These are phyloP conservation scores for Comarum palustre DNA, from an alignment of 306 rosid species.

Conservation along the genomic window DNA sequence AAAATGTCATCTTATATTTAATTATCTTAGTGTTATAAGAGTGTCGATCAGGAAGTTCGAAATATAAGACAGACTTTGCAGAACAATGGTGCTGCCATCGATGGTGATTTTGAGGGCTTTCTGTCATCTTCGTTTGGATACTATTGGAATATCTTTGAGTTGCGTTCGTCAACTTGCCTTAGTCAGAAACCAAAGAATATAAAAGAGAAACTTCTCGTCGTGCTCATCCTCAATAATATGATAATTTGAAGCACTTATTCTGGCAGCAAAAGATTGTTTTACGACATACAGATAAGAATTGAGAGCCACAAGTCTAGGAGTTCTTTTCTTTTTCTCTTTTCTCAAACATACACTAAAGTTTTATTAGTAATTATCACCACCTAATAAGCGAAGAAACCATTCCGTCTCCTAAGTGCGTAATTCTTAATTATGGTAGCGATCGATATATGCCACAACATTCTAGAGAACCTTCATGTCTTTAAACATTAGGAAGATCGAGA, in stretches of 20 bases:
- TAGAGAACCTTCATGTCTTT: background rate
- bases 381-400: too few relatives aligned
- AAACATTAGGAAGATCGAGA: background rate
- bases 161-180: background rate
- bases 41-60: background rate
- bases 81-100: background rate
- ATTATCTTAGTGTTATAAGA: background rate
- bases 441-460: too few relatives aligned
- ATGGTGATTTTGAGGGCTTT: background rate
- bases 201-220: background rate
- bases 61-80: background rate
- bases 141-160: background rate
- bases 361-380: too few relatives aligned
- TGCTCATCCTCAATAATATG: background rate
- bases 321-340: background rate
- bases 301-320: background rate
- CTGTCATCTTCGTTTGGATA: constrained; percentile 19
- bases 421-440: too few relatives aligned
- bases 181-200: background rate
- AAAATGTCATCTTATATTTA: background rate
- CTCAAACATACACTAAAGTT: background rate
- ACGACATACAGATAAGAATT: background rate
- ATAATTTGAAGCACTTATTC: background rate
- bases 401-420: too few relatives aligned
- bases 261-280: background rate